Percentiles rank a stretch among this genome's conserved stretches.
Evolutionary conservation across 208 protist genomes (phyloP).

Genomic region (Herpetomonas samuelpessoai): DNA sequence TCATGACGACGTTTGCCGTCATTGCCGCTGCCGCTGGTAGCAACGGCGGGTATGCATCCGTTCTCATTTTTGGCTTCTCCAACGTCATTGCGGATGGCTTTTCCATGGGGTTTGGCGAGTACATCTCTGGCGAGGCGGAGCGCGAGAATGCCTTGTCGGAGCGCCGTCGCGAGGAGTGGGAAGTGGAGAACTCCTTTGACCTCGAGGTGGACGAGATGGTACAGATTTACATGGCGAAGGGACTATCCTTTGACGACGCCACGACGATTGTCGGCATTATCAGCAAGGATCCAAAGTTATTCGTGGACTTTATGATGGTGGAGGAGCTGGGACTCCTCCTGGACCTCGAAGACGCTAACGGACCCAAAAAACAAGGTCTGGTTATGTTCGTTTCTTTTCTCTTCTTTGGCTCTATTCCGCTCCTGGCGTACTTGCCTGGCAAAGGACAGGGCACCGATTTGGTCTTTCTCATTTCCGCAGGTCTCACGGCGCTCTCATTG

Average conservation of each 20-base stretch:
- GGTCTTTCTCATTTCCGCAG: constrained; percentile 77
- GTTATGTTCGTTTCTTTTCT: constrained; percentile 95
- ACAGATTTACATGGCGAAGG: constrained; percentile 93
- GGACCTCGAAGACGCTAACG: constrained; percentile 71
- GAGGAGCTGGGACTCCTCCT: constrained; percentile 91
- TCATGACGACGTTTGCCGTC: constrained; percentile 95
- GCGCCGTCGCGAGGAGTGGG: constrained; percentile 91
- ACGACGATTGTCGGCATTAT: constrained; percentile 91
- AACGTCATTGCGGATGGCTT: constrained; percentile 95
- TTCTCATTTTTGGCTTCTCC: constrained; percentile 93
- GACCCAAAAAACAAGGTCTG: constrained; percentile 84
- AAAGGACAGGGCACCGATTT: constrained; percentile 67
- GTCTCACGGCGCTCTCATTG: constrained; percentile 74
- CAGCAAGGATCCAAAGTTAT: constrained; percentile 91
- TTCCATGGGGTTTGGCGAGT: constrained; percentile 96
- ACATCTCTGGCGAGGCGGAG: constrained; percentile 90
- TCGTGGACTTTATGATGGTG: constrained; percentile 96
- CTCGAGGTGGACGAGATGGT: constrained; percentile 94
- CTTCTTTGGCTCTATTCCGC: constrained; percentile 88
- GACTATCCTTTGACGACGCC: constrained; percentile 88
- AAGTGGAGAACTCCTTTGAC: constrained; percentile 93
- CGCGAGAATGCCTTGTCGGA: constrained; percentile 85
- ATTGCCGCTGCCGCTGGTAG: constrained; percentile 89
- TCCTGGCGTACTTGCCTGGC: constrained; percentile 81
- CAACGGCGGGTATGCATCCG: constrained; percentile 73